A percentile compares a stretch with the other conserved stretches of the same genome.
phyloP scores from a whole-genome alignment of 345 rosid species.

The Geranium brycei region DNA sequence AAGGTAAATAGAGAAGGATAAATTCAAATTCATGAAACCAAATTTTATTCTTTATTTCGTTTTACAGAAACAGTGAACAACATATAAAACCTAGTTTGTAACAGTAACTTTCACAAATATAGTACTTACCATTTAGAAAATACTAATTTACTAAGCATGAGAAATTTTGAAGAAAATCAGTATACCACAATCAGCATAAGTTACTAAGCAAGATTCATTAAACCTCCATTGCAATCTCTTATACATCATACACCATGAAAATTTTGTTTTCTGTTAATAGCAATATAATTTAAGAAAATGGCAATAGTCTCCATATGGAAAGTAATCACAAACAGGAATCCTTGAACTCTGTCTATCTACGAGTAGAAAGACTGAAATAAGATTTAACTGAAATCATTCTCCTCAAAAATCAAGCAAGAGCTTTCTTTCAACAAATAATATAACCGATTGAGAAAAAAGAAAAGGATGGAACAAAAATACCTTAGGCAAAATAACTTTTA shows the following conservation, averaged over 20 bases:
- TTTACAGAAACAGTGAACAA: neutral
- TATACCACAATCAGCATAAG: no score
- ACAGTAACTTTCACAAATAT: no score
- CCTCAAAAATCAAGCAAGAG: neutral
- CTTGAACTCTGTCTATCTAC: neutral
- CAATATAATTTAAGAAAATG: no score
- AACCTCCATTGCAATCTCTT: no score
- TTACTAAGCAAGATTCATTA: no score
- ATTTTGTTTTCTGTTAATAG: no score
- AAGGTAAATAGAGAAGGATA: slow-evolving; percentile 10
- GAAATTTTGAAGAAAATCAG: no score
- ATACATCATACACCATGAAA: no score
- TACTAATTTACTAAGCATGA: no score
- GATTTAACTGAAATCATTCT: neutral
- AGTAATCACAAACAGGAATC: neutral
- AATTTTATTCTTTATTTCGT: neutral
- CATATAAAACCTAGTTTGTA: neutral
- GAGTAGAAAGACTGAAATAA: neutral
- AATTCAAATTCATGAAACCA: neutral
- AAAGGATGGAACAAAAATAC: neutral
- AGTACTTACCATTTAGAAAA: no score
- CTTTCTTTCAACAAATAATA: neutral
- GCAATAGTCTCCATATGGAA: no score
- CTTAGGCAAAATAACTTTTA: neutral
- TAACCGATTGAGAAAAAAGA: neutral